Evolutionary conservation across 306 rosid species (phyloP), one percentile per base, ranked within the genome.

Genomic region (Cotoneaster glaucophyllus): DNA sequence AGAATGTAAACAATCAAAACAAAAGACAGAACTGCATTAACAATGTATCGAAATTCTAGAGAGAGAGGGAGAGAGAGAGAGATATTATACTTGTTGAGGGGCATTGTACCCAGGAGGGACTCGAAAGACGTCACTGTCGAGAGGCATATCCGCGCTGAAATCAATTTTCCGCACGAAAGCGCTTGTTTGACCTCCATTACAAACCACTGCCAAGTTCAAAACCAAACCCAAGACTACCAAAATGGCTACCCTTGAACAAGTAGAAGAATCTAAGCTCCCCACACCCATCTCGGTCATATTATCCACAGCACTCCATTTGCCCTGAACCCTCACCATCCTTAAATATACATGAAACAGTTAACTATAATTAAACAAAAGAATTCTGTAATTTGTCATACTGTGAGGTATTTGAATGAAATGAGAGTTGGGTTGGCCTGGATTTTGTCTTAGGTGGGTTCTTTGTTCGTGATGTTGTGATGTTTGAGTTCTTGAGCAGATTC

Each of bases 101-200:
- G 89, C 90, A 63, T 90, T 87, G 39, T 77, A 78, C 32, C 92
- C 92, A 54, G 81, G 75, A 62, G 90, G 89, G 21, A 78, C 66
- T 34, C 58, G 69, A 44, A 90, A 86, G 22, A 81, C 90, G 58
- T 86, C 90, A 61, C 89, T 87, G 34, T 90, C 84, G 13, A 86
- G 37, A 11, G 90, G 89, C 95, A 87, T 87, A 69, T 88, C 90
- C 11, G 57, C 22, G 2, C 88, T 66, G 6, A 72, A 77, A 76
- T 82, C 73, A 73, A 81, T 83, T 43, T 83, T 86, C 76, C 90
- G 82, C 19, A 79, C 43, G 44, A 82, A 87, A 64, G 41, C 0
- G 41, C 90, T 83, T 12, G 82, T 90, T 65, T 17, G 79, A 21
- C 84, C 82, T n/a, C 81, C 83, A 56, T 63, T 22, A 19, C 87